Conservation (phyloP, 805 yeast species). For the Cyberlindnera xylosilytica region DNA sequence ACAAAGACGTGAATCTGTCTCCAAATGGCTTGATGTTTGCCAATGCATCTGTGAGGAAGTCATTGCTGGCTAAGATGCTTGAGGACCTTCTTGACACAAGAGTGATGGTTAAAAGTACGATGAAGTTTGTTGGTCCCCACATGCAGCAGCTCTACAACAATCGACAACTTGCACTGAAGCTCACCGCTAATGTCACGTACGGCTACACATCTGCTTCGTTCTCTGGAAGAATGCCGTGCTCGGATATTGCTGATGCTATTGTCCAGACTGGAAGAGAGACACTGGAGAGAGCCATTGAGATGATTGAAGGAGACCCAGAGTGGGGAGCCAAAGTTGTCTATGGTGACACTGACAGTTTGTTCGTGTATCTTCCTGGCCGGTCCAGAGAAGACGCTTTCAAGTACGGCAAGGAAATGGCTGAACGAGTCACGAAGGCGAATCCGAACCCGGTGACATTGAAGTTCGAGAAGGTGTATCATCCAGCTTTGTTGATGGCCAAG, state of each 20-base stretch:
- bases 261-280: slow-evolving; percentile 91
- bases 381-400: slow-evolving; percentile 72
- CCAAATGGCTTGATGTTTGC: slow-evolving; percentile 89
- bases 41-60: slow-evolving; percentile 60
- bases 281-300: slow-evolving; percentile 61
- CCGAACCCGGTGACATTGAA: slow-evolving; percentile 83
- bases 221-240: slow-evolving; percentile 96
- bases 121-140: slow-evolving; percentile 52
- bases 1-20: slow-evolving; percentile 59
- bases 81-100: slow-evolving; percentile 79
- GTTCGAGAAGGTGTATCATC: slow-evolving; percentile 91
- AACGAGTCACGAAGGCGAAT: slow-evolving; percentile 54
- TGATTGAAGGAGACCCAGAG: slow-evolving; percentile 53
- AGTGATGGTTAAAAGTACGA: slow-evolving; percentile 71
- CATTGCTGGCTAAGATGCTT: slow-evolving; percentile 79
- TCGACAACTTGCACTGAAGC: slow-evolving; percentile 81
- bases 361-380: slow-evolving; percentile 86
- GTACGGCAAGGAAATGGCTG: slow-evolving; percentile 71
- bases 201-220: slow-evolving; percentile 94
- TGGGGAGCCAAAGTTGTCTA: slow-evolving; percentile 94
- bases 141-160: slow-evolving; percentile 60
- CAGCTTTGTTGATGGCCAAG: slow-evolving; percentile 77
- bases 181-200: slow-evolving; percentile 93
- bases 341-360: slow-evolving; percentile 94
- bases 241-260: slow-evolving; percentile 92